Evolutionary conservation across 2,329 filamentous ascomycete species (phyloP).

Genomic region (Neonectria neomacrospora): DNA sequence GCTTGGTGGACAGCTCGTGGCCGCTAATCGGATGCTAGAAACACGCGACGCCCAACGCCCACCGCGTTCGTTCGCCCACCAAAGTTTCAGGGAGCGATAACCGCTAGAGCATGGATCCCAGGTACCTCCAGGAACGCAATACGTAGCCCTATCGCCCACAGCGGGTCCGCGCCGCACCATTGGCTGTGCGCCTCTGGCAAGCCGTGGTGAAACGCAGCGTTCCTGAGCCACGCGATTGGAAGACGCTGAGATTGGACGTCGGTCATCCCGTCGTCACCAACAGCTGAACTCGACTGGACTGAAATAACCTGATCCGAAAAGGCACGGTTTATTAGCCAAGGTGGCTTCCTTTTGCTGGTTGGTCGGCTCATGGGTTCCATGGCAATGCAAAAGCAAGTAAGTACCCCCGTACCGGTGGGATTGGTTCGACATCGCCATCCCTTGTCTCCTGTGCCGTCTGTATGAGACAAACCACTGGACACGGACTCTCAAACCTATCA

Average conservation of each 20-base stretch:
- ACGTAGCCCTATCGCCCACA: slow-evolving; percentile 1
- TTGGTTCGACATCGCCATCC: neutral
- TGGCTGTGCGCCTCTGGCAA: neutral
- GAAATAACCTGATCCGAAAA: slow-evolving; percentile 11
- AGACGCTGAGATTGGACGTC: slow-evolving; percentile 15
- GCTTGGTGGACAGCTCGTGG: neutral
- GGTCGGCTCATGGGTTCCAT: neutral
- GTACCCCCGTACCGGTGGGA: neutral
- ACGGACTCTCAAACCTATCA: neutral
- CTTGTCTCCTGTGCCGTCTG: neutral
- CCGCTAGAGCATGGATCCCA: neutral
- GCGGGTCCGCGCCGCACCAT: neutral
- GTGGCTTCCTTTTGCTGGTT: neutral
- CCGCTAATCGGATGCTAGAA: slow-evolving; percentile 11
- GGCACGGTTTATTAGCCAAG: neutral
- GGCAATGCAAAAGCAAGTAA: neutral
- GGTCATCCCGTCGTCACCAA: slow-evolving; percentile 12
- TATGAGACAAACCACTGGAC: neutral
- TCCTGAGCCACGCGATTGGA: slow-evolving; percentile 19
- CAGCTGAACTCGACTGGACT: neutral
- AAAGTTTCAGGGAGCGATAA: slow-evolving; percentile 15
- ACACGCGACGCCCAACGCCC: slow-evolving; percentile 2
- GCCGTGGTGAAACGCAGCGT: slow-evolving; percentile 14
- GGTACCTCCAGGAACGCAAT: neutral
- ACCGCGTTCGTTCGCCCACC: slow-evolving; percentile 5